Percentiles rank a stretch among this genome's conserved stretches.
Conservation (phyloP, 768 basidiomycete genomes). For the Leccinum rimulosum region DNA sequence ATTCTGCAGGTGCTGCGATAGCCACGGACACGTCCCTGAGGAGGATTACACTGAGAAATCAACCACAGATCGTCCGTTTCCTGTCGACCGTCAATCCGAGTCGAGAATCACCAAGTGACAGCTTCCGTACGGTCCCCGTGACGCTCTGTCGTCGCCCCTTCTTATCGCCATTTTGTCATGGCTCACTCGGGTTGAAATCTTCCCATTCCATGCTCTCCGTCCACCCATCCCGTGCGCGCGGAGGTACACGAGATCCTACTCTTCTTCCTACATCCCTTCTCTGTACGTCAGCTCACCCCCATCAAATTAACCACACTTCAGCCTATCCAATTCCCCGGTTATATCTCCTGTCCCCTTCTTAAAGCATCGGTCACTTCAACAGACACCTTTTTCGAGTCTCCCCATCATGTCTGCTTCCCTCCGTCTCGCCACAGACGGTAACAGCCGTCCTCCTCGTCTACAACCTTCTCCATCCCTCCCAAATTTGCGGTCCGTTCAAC, state of each 20-base stretch:
- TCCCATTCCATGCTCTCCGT: slow-evolving; percentile 19
- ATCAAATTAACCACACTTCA: slow-evolving; percentile 34
- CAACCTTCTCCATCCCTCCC: slow-evolving; percentile 70
- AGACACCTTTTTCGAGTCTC: slow-evolving; percentile 30
- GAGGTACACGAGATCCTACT: slow-evolving; percentile 24
- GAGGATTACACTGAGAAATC: slow-evolving; percentile 28
- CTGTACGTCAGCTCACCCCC: slow-evolving; percentile 34
- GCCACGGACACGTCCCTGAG: slow-evolving; percentile 20
- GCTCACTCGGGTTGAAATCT: slow-evolving; percentile 17
- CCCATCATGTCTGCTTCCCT: slow-evolving; percentile 30
- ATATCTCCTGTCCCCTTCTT: slow-evolving; percentile 34
- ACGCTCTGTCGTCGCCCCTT: slow-evolving; percentile 6
- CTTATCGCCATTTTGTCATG: slow-evolving; percentile 11
- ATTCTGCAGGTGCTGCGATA: slow-evolving; percentile 15
- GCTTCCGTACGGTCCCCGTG: not conserved
- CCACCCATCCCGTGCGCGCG: slow-evolving; percentile 19
- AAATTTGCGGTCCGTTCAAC: slow-evolving; percentile 54
- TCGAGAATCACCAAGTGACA: slow-evolving; percentile 6
- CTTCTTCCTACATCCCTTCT: slow-evolving; percentile 28
- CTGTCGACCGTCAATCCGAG: slow-evolving; percentile 10
- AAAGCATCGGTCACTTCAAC: slow-evolving; percentile 28
- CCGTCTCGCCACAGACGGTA: slow-evolving; percentile 20
- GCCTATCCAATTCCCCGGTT: slow-evolving; percentile 29
- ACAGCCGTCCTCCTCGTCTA: slow-evolving; percentile 44
- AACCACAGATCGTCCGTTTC: slow-evolving; percentile 10